Evolutionary conservation across 257 asterid species (phyloP).

Genomic region (Gynochthodes officinalis): DNA sequence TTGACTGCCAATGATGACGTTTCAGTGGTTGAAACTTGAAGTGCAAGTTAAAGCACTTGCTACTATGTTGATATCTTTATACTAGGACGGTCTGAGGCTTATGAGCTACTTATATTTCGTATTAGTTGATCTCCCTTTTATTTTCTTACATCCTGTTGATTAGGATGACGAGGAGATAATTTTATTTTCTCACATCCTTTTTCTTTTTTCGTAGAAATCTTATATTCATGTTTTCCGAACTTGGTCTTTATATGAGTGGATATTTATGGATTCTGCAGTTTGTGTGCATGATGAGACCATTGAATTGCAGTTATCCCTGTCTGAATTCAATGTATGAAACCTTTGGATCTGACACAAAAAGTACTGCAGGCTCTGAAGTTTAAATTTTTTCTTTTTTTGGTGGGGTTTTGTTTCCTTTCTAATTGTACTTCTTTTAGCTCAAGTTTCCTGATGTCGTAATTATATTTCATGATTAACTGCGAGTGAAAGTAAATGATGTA

Average conservation of each 20-base stretch:
- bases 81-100: conserved; percentile 74
- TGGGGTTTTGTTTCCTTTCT: no score
- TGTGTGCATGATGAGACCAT: conserved; percentile 52
- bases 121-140: no score
- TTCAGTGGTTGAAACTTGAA: conserved; percentile 21
- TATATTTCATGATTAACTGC: no score
- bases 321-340: conserved; percentile 53
- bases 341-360: conserved; percentile 51
- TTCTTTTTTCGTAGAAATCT: no score
- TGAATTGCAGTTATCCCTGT: conserved; percentile 84
- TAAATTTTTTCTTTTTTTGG: not conserved
- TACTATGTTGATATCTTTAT: conserved; percentile 28
- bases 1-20: conserved; percentile 37
- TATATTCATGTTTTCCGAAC: no score
- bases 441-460: no score
- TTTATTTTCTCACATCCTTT: no score
- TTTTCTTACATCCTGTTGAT: no score
- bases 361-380: not conserved
- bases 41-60: not conserved
- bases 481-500: no score
- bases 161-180: no score
- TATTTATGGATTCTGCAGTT: not conserved
- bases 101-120: no score
- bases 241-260: no score
- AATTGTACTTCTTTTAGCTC: not conserved